Conservation (phyloP, 306 rosid genomes). For the Casuarina cunninghamiana region DNA sequence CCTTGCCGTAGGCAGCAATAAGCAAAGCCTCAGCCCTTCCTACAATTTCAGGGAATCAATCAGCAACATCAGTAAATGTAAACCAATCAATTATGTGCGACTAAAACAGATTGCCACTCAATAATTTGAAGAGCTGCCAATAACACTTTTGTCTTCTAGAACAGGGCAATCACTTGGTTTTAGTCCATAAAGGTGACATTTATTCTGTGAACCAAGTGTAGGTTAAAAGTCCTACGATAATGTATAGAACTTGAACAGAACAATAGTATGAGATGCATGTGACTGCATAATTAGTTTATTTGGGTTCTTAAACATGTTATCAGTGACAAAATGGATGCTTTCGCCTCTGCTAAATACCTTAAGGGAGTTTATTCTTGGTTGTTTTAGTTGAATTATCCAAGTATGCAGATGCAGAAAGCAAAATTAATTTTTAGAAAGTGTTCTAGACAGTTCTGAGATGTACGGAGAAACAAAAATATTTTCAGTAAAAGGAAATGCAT, state of each 20-base stretch:
- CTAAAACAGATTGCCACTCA: background rate
- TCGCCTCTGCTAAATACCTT: background rate
- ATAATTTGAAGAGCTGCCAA: background rate
- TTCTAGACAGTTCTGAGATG: background rate
- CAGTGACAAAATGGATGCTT: background rate
- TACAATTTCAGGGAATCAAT: slow-evolving; percentile 28
- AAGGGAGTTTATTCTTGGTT: background rate
- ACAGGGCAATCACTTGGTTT: background rate
- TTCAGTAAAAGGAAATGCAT: background rate
- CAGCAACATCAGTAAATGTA: slow-evolving; percentile 7
- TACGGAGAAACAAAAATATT: background rate
- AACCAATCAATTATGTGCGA: background rate
- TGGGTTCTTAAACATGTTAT: background rate
- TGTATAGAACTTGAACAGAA: background rate
- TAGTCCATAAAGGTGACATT: background rate
- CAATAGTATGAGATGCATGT: background rate
- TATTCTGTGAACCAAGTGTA: background rate
- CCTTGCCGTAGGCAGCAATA: slow-evolving; percentile 90
- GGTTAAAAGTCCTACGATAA: background rate
- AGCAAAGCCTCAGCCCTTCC: slow-evolving; percentile 97
- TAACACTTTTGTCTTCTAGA: background rate
- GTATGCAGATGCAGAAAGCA: background rate
- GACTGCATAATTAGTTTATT: background rate
- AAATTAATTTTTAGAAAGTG: background rate
- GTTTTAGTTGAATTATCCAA: background rate